Evolutionary conservation across 2,329 filamentous ascomycete species (phyloP).

Genomic region (Colletotrichum costaricense): DNA sequence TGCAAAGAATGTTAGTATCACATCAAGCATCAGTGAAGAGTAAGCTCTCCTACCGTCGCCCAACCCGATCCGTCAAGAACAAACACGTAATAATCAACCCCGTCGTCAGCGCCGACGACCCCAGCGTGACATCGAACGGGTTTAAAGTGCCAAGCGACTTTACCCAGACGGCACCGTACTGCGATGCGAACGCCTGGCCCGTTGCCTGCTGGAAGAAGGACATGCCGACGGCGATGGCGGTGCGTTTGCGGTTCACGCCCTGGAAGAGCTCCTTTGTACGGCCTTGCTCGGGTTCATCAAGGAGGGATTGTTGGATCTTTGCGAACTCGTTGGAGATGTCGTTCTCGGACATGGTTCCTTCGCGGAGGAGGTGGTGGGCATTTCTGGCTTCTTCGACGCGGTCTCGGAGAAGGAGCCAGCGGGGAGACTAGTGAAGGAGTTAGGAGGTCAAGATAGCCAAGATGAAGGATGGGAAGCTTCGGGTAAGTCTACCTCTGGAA

Average conservation of each 20-base stretch:
- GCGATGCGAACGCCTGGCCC: conserved; percentile 37
- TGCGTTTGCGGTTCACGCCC: conserved; percentile 42
- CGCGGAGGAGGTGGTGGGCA: conserved; percentile 40
- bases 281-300: conserved; percentile 30
- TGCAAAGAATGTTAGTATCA: neutral
- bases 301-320: conserved; percentile 23
- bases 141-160: conserved; percentile 43
- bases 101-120: conserved; percentile 14
- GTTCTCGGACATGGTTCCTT: conserved; percentile 38
- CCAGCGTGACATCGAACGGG: conserved; percentile 41
- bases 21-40: neutral
- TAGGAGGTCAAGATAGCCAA: neutral
- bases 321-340: conserved; percentile 40
- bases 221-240: conserved; percentile 39
- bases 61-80: conserved; percentile 20
- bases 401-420: conserved; percentile 44
- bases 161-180: conserved; percentile 42
- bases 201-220: conserved; percentile 39
- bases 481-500: conserved; percentile 39
- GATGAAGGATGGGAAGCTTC: neutral
- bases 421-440: conserved; percentile 39
- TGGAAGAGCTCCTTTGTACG: conserved; percentile 41
- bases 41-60: conserved; percentile 18
- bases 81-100: conserved; percentile 14
- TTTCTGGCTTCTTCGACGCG: conserved; percentile 43